Evolutionary conservation across 1,284 basidiomycete genomes (phyloP).

Genomic region (Xerocomus tenax): DNA sequence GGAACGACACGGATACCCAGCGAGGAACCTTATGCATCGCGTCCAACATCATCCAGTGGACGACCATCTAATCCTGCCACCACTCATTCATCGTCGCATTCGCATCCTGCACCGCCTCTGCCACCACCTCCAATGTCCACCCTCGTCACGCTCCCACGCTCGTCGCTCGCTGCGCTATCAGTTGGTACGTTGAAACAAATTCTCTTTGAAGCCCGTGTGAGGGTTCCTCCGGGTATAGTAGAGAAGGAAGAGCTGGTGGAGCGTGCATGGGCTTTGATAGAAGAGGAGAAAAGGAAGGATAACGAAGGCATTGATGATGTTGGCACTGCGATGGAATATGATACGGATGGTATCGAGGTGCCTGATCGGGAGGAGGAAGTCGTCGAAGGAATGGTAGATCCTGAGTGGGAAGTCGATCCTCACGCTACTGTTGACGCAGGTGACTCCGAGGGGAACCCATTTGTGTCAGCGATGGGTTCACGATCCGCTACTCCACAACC

Average conservation of each 20-base stretch:
- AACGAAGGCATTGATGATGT: constrained; percentile 35
- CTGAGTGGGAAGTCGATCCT: constrained; percentile 11
- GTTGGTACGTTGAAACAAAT: constrained; percentile 65
- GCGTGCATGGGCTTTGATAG: constrained; percentile 56
- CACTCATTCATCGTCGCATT: constrained; percentile 9
- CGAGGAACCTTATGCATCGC: constrained; percentile 13
- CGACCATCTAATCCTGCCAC: constrained; percentile 18
- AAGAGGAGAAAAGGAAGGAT: constrained; percentile 52
- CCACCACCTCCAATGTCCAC: constrained; percentile 56
- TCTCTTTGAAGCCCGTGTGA: constrained; percentile 66
- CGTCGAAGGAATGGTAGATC: constrained; percentile 12
- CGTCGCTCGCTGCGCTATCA: constrained; percentile 50
- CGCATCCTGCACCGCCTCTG: constrained; percentile 26
- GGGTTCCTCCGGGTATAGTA: constrained; percentile 40
- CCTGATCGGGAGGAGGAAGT: constrained; percentile 17
- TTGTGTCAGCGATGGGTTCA: constrained; percentile 1
- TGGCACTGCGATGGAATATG: constrained; percentile 29
- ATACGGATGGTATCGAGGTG: constrained; percentile 12
- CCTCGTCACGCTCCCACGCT: constrained; percentile 53
- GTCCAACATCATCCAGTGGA: constrained; percentile 21
- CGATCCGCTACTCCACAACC: constrained; percentile 12
- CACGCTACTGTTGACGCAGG: neutral
- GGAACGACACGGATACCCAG: constrained; percentile 10
- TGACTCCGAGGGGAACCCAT: neutral
- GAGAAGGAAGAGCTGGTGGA: constrained; percentile 71